These are phyloP conservation scores for Primulina huaijiensis DNA, from an alignment of 257 asterid genomes.

Conservation along the genomic window DNA sequence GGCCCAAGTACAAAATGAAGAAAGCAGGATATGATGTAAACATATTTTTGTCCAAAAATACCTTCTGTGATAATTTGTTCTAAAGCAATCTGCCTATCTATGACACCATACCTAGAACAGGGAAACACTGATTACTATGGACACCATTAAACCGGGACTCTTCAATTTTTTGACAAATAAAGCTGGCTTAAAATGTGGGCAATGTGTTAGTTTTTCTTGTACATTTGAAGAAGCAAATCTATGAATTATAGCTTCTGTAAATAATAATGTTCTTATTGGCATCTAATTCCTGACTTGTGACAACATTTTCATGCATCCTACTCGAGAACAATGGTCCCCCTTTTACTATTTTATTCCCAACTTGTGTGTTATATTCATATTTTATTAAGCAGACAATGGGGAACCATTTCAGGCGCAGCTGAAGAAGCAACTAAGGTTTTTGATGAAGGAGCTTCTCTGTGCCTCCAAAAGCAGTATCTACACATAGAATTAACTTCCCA, in stretches of 20 bases:
- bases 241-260: neutral
- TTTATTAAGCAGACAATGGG: constrained; percentile 18
- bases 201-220: neutral
- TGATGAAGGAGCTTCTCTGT: constrained; percentile 72
- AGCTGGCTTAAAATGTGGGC: neutral
- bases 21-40: neutral
- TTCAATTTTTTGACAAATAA: neutral
- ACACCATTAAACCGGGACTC: neutral
- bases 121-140: neutral
- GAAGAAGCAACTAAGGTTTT: constrained; percentile 84
- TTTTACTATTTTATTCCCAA: constrained; percentile 16
- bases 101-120: neutral
- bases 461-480: constrained; percentile 64
- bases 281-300: neutral
- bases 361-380: constrained; percentile 20
- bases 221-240: neutral
- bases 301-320: constrained; percentile 5
- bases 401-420: constrained; percentile 70
- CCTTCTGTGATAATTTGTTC: neutral
- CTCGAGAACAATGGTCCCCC: constrained; percentile 1
- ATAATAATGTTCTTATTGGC: neutral
- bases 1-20: neutral
- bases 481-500: constrained; percentile 50
- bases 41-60: neutral
- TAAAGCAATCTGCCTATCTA: neutral